Conservation (phyloP, 306 rosid genomes). For the Psophocarpus tetragonolobus region DNA sequence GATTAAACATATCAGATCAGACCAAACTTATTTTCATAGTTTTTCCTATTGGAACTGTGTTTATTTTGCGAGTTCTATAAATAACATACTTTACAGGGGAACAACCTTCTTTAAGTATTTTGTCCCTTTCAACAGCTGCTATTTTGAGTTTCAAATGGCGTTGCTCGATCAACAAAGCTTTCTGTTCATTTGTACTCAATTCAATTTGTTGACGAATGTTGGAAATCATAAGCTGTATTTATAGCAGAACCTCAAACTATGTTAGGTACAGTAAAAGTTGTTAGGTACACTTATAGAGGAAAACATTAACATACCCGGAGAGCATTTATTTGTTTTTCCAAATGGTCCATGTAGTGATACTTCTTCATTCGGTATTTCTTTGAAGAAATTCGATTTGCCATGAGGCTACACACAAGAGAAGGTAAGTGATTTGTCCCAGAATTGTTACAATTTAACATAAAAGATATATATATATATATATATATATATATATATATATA, state of each 20-base stretch:
- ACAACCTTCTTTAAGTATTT: constrained; percentile 44
- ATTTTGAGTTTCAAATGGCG: constrained; percentile 34
- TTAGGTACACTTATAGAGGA: background rate
- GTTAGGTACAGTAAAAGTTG: background rate
- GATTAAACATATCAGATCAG: no score
- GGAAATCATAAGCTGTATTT: constrained; percentile 40
- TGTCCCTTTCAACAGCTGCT: background rate
- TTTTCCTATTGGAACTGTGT: no score
- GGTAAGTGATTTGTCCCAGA: background rate
- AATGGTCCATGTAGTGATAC: background rate
- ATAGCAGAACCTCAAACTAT: background rate
- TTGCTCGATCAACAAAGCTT: constrained; percentile 39
- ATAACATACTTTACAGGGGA: background rate
- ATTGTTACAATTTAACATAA: background rate
- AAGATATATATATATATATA: no score
- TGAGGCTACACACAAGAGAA: background rate
- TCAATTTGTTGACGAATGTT: constrained; percentile 36
- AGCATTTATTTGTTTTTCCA: constrained; percentile 22
- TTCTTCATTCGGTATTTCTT: background rate
- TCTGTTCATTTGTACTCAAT: background rate
- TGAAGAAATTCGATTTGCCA: background rate
- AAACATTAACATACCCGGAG: constrained; percentile 27
- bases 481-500: no score
- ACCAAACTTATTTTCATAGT: no score
- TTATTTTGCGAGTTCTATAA: no score